Base-by-base conservation (phyloP, 1,139 yeast genomes). In the Saccharomyces hybrid region DNA sequence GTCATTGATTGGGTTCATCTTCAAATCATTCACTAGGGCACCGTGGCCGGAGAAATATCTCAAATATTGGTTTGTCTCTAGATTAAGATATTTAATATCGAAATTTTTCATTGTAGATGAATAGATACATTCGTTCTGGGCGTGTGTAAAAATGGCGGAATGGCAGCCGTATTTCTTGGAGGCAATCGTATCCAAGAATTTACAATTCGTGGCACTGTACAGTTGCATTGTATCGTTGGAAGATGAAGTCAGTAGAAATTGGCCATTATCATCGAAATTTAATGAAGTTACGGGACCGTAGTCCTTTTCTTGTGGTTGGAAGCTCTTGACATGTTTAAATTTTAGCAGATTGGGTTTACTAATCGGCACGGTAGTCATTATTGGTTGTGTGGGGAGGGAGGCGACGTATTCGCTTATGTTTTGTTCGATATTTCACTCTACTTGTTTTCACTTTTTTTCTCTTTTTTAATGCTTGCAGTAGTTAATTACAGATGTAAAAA, bases 111-210 rank as follows among this genome's bases (percentile, higher is more conserved):
- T 80, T 0, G 98, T 88, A 3, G 96, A 86, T 0, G 96, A 91
- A 66, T 88, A 89, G 4, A 93, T 74, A 64, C 95, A 85, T 61
- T 85, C 83, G 55, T 82, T 77, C 47, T 83, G 85, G 49, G 80
- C 78, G 64, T 89, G 96, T 0, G 96, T 84, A 69, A 93, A 93
- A 50, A 83, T 76, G 1, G 96, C 97, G 47, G 88, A 72, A 65
- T 88, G 90, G 55, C 91, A 89, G 0, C 99, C 99, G 63, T 93
- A 93, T 66, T 93, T 93, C 71, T 89, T 93, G 26, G 95, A 85
- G 59, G 82, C 85, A 5, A 88, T 78, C 5, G 89, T 83, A 59
- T 81, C 83, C 51, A 74, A 60, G 59, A 82, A 85, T 34, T 79
- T 75, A 1, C 97, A 97, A 2, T 66, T 56, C 50, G 82, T 78